phyloP scores from a whole-genome alignment of 805 yeast genomes.

The Cyberlindnera mississippiensis region DNA sequence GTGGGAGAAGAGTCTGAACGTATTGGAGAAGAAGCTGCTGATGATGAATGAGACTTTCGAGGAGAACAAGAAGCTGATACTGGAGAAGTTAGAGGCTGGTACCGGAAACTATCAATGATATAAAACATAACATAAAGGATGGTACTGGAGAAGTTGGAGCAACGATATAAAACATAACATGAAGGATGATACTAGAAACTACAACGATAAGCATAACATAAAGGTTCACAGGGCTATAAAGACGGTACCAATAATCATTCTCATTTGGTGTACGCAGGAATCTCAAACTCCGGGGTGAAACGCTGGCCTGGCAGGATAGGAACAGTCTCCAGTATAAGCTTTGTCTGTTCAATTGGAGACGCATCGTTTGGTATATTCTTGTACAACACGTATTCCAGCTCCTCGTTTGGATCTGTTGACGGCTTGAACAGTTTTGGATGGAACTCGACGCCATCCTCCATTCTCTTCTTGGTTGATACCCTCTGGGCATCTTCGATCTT shows the following conservation, averaged over 20 bases:
- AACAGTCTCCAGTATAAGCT: constrained; percentile 57
- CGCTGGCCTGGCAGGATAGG: constrained; percentile 84
- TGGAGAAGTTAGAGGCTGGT: background rate
- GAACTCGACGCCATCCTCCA: constrained; percentile 75
- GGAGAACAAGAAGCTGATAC: constrained; percentile 7
- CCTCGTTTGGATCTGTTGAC: constrained; percentile 33
- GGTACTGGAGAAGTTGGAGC: too few relatives aligned
- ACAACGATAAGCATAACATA: too few relatives aligned
- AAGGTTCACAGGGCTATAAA: too few relatives aligned
- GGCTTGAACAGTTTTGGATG: constrained; percentile 72
- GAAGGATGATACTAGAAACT: too few relatives aligned
- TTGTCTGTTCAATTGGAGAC: constrained; percentile 49
- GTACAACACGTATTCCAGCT: constrained; percentile 63
- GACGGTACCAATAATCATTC: too few relatives aligned
- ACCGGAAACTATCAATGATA: too few relatives aligned
- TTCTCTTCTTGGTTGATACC: constrained; percentile 61
- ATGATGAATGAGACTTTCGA: constrained; percentile 20
- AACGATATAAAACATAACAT: too few relatives aligned
- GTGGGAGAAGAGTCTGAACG: constrained; percentile 27
- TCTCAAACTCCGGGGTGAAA: constrained; percentile 58
- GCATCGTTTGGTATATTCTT: constrained; percentile 53
- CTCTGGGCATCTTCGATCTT: constrained; percentile 89
- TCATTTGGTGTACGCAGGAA: constrained; percentile 66
- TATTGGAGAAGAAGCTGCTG: constrained; percentile 23
- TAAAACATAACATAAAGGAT: too few relatives aligned